Base-by-base conservation (phyloP, 2,329 filamentous ascomycete genomes). In the Colletotrichum salicis region DNA sequence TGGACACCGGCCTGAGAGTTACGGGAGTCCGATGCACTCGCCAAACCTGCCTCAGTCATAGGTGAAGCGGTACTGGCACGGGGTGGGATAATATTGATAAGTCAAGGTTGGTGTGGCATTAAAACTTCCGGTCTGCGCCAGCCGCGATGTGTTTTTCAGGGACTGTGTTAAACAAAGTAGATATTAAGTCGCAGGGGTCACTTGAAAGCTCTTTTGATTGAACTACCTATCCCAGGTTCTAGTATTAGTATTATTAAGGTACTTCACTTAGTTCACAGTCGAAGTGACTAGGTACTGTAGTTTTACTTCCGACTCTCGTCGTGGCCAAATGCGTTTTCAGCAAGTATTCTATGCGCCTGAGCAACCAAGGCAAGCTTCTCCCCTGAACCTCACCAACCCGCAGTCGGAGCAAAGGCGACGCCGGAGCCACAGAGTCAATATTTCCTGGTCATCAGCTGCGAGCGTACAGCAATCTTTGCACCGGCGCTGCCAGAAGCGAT, bases 21-120 rank as follows among this genome's bases (percentile, higher is more conserved):
- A 62, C 8, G 22, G 24, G 8, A 61, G 35, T 4, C 57, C 57
- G 3, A 52, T 57, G 37, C 37, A 35, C 12, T 67, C 64, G n/a
- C 68, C 64, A 4, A 22, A 62, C 10, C 29, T 67, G 57, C 64
- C 48, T 3, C 67, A 59, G 5, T 51, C 54, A 33, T 70, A 15
- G 27, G 15, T 2, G 8, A 4, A 2, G 4, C 3, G 15, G 19
- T 15, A 4, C 0, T 19, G 2, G 27, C 27, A 29, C 3, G 4
- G 27, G n/a, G 1, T 1, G 27, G 41, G 4, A 33, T 2, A 11
- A 3, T 5, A 29, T 29, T 29, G 27, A 29, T 48, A 27, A 24
- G 11, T 45, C 5, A 15, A 10, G 5, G 24, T 37, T 12, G 12
- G 7, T 5, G 1, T 31, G 58, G 41, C 7, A 3, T 5, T 27